Conservation (phyloP, 257 asterid species). For the Craterostigma plantagineum region DNA sequence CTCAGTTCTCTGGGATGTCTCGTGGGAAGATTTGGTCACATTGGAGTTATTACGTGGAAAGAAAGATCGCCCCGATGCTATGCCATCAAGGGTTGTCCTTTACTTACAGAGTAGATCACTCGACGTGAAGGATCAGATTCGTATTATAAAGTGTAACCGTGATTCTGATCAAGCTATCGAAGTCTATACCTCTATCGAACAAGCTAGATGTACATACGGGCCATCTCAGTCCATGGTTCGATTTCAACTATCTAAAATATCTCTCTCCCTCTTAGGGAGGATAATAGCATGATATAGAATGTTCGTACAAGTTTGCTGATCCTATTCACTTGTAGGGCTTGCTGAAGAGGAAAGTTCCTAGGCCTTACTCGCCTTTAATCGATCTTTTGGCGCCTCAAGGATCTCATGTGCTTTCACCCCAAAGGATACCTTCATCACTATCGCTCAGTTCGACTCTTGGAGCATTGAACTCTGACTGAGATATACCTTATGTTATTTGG, state of each 20-base stretch:
- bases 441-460: constrained; percentile 54
- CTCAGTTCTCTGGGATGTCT: constrained; percentile 79
- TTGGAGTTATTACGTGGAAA: constrained; percentile 81
- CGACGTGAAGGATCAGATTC: constrained; percentile 69
- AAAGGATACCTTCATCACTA: constrained; percentile 48
- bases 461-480: constrained; percentile 40
- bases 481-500: no score
- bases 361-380: constrained; percentile 62
- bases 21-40: constrained; percentile 68
- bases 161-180: constrained; percentile 72
- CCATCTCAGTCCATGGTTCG: constrained; percentile 42
- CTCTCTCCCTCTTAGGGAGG: neutral
- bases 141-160: constrained; percentile 53
- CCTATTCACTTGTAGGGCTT: constrained; percentile 35
- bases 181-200: constrained; percentile 68
- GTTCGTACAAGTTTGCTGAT: neutral
- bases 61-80: constrained; percentile 59
- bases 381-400: constrained; percentile 36
- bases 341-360: constrained; percentile 51
- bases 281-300: neutral
- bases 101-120: constrained; percentile 42
- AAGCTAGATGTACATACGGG: constrained; percentile 60
- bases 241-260: constrained; percentile 9
- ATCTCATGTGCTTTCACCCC: constrained; percentile 40
- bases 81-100: constrained; percentile 73